phyloP scores from a whole-genome alignment of 2,329 filamentous ascomycete genomes.

The Hypoxylon rubiginosum region DNA sequence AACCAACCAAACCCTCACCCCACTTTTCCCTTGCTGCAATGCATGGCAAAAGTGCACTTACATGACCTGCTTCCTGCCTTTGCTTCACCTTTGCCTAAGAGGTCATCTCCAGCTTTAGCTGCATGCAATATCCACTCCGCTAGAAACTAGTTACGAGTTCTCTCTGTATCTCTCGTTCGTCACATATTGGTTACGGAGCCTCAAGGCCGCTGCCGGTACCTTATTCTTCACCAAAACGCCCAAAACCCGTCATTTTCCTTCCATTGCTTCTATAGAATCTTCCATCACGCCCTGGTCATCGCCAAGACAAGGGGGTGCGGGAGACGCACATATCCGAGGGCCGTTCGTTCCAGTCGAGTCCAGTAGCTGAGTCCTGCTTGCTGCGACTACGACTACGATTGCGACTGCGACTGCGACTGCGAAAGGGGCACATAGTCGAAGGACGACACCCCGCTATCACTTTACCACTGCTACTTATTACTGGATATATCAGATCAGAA shows the following conservation, averaged over 20 bases:
- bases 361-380: neutral
- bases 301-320: slow-evolving; percentile 21
- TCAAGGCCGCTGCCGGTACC: slow-evolving; percentile 11
- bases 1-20: slow-evolving; percentile 30
- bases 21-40: slow-evolving; percentile 32
- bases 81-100: slow-evolving; percentile 30
- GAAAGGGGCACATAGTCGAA: slow-evolving; percentile 20
- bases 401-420: slow-evolving; percentile 17
- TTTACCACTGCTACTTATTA: slow-evolving; percentile 7
- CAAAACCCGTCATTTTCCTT: slow-evolving; percentile 8
- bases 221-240: slow-evolving; percentile 8
- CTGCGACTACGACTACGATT: slow-evolving; percentile 18
- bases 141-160: slow-evolving; percentile 26
- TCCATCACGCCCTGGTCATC: slow-evolving; percentile 12
- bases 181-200: slow-evolving; percentile 31
- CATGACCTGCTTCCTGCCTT: slow-evolving; percentile 35
- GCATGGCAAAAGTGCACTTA: slow-evolving; percentile 40
- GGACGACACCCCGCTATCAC: neutral
- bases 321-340: slow-evolving; percentile 30
- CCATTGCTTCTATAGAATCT: slow-evolving; percentile 6
- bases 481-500: slow-evolving; percentile 25
- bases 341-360: slow-evolving; percentile 28
- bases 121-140: slow-evolving; percentile 34
- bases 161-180: slow-evolving; percentile 17
- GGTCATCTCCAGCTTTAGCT: slow-evolving; percentile 31